phyloP scores from a whole-genome alignment of 768 basidiomycete species.

The Calocybe indica region DNA sequence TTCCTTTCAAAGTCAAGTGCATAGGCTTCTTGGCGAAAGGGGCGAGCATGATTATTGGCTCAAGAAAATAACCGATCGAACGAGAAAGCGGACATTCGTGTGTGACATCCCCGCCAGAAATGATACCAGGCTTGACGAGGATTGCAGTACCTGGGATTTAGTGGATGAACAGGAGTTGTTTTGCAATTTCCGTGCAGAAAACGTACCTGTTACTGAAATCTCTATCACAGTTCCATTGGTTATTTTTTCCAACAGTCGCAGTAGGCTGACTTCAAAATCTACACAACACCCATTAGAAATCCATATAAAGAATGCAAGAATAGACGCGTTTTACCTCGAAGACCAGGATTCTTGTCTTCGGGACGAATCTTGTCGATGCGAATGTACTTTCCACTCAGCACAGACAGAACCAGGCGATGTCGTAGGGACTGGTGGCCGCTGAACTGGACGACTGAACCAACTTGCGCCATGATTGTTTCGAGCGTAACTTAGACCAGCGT shows the following conservation, averaged over 20 bases:
- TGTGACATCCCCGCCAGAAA: constrained; percentile 71
- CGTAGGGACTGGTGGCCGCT: constrained; percentile 82
- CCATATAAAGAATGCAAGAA: constrained; percentile 1
- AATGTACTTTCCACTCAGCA: constrained; percentile 82
- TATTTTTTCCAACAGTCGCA: constrained; percentile 82
- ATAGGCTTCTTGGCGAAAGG: constrained; percentile 90
- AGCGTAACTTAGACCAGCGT: neutral
- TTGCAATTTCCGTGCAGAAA: neutral
- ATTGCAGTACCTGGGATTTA: constrained; percentile 72
- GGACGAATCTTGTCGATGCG: constrained; percentile 84
- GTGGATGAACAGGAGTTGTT: constrained; percentile 1
- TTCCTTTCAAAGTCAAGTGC: constrained; percentile 75
- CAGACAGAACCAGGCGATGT: constrained; percentile 79
- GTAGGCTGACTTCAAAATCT: constrained; percentile 92
- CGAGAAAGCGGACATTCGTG: constrained; percentile 90
- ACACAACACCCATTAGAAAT: constrained; percentile 1
- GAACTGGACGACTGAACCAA: constrained; percentile 41
- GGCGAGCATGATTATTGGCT: constrained; percentile 84
- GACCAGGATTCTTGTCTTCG: constrained; percentile 91
- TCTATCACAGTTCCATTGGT: constrained; percentile 95
- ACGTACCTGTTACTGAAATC: constrained; percentile 88
- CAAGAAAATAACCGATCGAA: constrained; percentile 91
- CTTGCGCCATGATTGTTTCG: neutral
- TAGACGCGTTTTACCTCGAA: constrained; percentile 55
- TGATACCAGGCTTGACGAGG: constrained; percentile 87